Percentiles rank a stretch among this genome's conserved stretches.
Conservation (phyloP, 2,329 filamentous ascomycete genomes). For the Ascochyta rabiei region DNA sequence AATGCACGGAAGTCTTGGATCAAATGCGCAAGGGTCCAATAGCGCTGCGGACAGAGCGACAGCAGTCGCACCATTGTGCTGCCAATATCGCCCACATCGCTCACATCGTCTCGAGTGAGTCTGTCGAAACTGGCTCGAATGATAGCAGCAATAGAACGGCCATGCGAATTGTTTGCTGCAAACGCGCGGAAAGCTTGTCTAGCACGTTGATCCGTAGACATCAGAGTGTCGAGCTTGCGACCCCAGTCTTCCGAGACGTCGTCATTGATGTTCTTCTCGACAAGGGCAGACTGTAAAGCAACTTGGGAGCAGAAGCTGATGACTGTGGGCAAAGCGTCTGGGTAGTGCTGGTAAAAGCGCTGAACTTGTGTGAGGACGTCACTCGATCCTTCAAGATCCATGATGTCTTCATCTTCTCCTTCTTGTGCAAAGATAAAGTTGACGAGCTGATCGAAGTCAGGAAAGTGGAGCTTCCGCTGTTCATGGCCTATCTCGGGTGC, state of each 20-base stretch:
- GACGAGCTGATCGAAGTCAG: slow-evolving; percentile 54
- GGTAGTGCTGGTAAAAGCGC: slow-evolving; percentile 41
- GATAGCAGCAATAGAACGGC: slow-evolving; percentile 48
- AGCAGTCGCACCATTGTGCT: slow-evolving; percentile 61
- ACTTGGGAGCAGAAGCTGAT: slow-evolving; percentile 71
- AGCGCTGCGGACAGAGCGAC: slow-evolving; percentile 60
- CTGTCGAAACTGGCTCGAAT: slow-evolving; percentile 55
- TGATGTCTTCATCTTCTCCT: slow-evolving; percentile 42
- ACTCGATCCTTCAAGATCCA: slow-evolving; percentile 39
- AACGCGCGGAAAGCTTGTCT: slow-evolving; percentile 65
- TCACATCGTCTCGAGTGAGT: slow-evolving; percentile 48
- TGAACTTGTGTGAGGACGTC: slow-evolving; percentile 36
- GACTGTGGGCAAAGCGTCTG: slow-evolving; percentile 68
- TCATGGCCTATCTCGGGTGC: slow-evolving; percentile 30
- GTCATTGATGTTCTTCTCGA: slow-evolving; percentile 50
- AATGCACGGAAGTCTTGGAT: slow-evolving; percentile 55
- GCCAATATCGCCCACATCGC: slow-evolving; percentile 53
- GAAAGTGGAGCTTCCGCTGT: slow-evolving; percentile 39
- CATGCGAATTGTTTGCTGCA: slow-evolving; percentile 41
- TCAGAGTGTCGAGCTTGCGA: slow-evolving; percentile 72
- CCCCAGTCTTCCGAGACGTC: slow-evolving; percentile 83
- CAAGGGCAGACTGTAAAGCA: slow-evolving; percentile 63
- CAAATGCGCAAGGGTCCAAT: slow-evolving; percentile 40
- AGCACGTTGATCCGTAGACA: slow-evolving; percentile 71
- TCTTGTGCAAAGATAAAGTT: slow-evolving; percentile 52